These are phyloP conservation scores for Chlorella sp. DNA, from an alignment of 139 green algal genomes.

Conservation along the genomic window DNA sequence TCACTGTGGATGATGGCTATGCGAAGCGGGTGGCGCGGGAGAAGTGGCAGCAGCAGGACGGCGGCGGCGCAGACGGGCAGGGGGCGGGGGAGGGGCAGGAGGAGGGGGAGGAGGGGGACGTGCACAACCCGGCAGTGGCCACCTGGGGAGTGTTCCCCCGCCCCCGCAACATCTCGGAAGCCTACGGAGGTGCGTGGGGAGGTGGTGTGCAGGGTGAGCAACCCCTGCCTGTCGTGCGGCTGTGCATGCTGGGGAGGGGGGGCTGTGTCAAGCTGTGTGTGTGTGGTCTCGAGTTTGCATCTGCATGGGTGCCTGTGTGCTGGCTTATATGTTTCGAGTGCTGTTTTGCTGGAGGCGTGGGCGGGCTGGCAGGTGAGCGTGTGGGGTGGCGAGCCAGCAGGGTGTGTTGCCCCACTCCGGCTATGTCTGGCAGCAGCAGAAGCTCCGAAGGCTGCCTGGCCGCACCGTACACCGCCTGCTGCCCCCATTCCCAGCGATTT, in stretches of 20 bases:
- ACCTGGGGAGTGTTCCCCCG: constrained; percentile 69
- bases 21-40: neutral
- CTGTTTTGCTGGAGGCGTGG: too few relatives aligned
- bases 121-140: constrained; percentile 60
- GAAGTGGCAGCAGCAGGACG: constrained; percentile 2
- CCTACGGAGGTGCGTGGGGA: constrained; percentile 76
- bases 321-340: too few relatives aligned
- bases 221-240: neutral
- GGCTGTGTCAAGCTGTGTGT: too few relatives aligned
- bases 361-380: too few relatives aligned
- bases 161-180: constrained; percentile 82
- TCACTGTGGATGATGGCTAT: constrained; percentile 3
- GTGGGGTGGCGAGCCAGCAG: too few relatives aligned
- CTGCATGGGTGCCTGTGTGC: neutral
- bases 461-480: neutral
- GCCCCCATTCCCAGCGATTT: neutral
- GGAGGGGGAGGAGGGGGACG: constrained; percentile 13
- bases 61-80: neutral
- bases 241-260: neutral
- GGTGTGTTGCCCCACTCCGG: too few relatives aligned
- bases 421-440: too few relatives aligned
- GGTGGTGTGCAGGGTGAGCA: neutral
- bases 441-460: too few relatives aligned
- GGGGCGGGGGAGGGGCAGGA: neutral
- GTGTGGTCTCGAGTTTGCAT: neutral